Percentiles rank a stretch among this genome's conserved stretches.
These are phyloP conservation scores for Neonectria magnoliae DNA, from an alignment of 2,329 filamentous ascomycete genomes.

Conservation along the genomic window DNA sequence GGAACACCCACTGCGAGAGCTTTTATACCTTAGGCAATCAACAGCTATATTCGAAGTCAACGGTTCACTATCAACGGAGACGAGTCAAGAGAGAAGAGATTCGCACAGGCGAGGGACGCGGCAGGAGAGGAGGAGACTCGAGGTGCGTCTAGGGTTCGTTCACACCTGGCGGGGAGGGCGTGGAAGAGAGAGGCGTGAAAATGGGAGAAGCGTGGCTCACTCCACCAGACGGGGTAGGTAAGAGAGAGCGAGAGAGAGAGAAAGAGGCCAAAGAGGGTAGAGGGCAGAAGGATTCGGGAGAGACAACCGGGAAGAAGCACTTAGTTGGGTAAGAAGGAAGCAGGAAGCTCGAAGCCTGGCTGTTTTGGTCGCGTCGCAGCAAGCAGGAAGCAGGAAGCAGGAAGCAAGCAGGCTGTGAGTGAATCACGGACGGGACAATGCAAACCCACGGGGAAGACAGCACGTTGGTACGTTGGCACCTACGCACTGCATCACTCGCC, in stretches of 20 bases:
- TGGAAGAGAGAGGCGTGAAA: not conserved
- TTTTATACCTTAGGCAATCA: conserved; percentile 37
- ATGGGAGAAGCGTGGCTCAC: conserved; percentile 10
- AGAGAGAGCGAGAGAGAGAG: too few species aligned
- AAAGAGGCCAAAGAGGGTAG: too few species aligned
- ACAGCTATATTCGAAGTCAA: conserved; percentile 13
- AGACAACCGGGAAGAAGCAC: conserved; percentile 10
- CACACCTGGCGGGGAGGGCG: conserved; percentile 28
- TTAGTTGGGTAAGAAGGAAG: not conserved
- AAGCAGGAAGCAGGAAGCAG: conserved; percentile 27
- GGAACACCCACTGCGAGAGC: conserved; percentile 33
- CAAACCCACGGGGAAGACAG: conserved; percentile 5
- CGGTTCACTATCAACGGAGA: conserved; percentile 24
- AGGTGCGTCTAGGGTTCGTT: conserved; percentile 24
- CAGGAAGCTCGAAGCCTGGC: conserved; percentile 24
- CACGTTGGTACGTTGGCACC: too few species aligned
- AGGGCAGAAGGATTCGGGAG: not conserved
- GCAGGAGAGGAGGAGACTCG: conserved; percentile 18
- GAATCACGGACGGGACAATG: conserved; percentile 24
- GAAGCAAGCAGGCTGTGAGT: not conserved
- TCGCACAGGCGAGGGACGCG: conserved; percentile 21
- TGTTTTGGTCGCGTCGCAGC: conserved; percentile 25
- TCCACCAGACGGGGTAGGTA: conserved; percentile 21
- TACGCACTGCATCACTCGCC: not conserved
- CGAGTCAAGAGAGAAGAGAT: conserved; percentile 24